Evolutionary conservation across 2,329 filamentous ascomycete genomes (phyloP).

Genomic region (Botrytis pseudocinerea): DNA sequence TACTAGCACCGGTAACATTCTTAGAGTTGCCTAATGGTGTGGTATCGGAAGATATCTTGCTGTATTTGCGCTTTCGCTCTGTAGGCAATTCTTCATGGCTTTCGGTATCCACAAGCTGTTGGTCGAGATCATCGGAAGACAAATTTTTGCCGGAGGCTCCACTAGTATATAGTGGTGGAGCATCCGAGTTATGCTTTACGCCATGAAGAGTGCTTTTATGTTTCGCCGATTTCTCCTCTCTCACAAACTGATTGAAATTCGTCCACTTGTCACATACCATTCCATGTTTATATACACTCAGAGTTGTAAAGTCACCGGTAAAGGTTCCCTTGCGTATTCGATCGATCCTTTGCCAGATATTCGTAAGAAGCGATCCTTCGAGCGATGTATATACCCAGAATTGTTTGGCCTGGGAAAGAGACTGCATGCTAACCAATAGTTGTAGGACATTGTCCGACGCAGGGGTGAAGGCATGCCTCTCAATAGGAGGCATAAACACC

Average conservation of each 20-base stretch:
- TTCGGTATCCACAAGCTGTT: not conserved
- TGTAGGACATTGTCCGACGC: not conserved
- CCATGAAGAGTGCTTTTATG: not conserved
- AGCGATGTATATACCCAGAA: not conserved
- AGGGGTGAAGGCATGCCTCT: not conserved
- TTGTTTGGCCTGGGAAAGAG: not conserved
- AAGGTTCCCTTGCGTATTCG: not conserved
- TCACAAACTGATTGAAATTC: slow-evolving; percentile 5
- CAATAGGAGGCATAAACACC: not conserved
- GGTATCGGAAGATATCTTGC: slow-evolving; percentile 3
- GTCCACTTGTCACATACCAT: slow-evolving; percentile 7
- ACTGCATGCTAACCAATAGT: not conserved
- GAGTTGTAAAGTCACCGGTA: slow-evolving; percentile 12
- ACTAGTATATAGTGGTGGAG: not conserved
- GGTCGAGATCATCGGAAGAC: not conserved
- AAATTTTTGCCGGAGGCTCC: not conserved
- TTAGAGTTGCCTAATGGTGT: not conserved
- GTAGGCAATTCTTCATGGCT: not conserved
- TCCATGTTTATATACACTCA: not conserved
- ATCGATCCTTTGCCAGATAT: not conserved
- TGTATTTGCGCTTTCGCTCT: not conserved
- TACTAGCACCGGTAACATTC: not conserved
- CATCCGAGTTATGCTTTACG: not conserved
- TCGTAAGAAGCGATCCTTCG: not conserved
- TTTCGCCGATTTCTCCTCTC: not conserved